Percentiles rank a stretch among this genome's conserved stretches.
These are phyloP conservation scores for Pyrus communis DNA, from an alignment of 306 rosid genomes.

Conservation along the genomic window DNA sequence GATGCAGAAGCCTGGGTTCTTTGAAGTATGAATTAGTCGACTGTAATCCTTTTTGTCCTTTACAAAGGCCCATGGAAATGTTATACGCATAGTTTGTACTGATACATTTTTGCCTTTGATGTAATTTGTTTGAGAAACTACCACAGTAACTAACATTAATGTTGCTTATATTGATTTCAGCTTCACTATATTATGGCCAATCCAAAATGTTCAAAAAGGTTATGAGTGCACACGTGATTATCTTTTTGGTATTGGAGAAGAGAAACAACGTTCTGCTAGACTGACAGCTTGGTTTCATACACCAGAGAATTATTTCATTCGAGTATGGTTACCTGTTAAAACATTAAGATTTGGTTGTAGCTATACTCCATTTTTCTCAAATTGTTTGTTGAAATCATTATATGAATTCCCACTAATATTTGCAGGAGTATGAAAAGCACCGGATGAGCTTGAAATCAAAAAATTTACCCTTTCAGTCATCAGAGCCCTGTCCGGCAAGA, in stretches of 20 bases:
- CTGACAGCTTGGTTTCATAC: slow-evolving; percentile 91
- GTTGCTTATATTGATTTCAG: slow-evolving; percentile 38
- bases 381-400: slow-evolving; percentile 8
- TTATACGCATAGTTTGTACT: not conserved
- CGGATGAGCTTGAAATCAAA: slow-evolving; percentile 33
- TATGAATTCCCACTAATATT: slow-evolving; percentile 16
- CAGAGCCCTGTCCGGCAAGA: slow-evolving; percentile 24
- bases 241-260: slow-evolving; percentile 86
- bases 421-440: slow-evolving; percentile 71
- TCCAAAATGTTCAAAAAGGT: slow-evolving; percentile 48
- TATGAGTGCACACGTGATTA: slow-evolving; percentile 84
- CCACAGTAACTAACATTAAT: not conserved
- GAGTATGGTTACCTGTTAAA: slow-evolving; percentile 39
- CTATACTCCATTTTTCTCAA: slow-evolving; percentile 1
- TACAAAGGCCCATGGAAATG: not conserved
- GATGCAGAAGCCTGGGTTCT: not conserved
- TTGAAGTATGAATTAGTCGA: not conserved
- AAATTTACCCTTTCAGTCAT: slow-evolving; percentile 14
- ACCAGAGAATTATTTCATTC: slow-evolving; percentile 69
- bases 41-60: not conserved
- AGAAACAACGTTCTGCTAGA: slow-evolving; percentile 85
- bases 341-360: slow-evolving; percentile 9
- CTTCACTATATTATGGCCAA: slow-evolving; percentile 80
- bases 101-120: slow-evolving; percentile 9
- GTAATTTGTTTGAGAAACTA: not conserved